Evolutionary conservation across 2,329 filamentous ascomycete genomes (phyloP), one percentile per base, ranked within the genome.

Genomic region (Sporothrix mexicana): DNA sequence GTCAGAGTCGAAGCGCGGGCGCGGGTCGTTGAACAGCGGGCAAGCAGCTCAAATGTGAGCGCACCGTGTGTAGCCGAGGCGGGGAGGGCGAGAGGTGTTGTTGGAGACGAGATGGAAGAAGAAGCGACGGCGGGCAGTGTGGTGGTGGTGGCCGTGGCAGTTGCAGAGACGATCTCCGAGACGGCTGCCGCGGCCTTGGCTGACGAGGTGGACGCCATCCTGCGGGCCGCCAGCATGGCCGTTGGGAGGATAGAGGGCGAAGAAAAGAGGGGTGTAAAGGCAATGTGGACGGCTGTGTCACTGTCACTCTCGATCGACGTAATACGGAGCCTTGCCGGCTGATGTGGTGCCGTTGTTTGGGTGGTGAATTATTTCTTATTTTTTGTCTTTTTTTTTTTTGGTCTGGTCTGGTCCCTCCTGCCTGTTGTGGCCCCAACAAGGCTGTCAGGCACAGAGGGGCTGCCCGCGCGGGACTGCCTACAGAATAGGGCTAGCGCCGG

Each of bases 1-100:
- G 91, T 92, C 71, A 99, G 87, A 73, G 90, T 90, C 70, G 96
- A 96, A 68, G 96, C 96, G 77, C 96, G 92, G 36, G 96, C 96
- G 86, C 95, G 94, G 12, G 95, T 98, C 67, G 94, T 97, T 95
- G 77, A 78, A 73, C 78, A 79, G 64, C 74, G 76, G 30, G 76
- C 78, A 20, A 79, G 70, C 30, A 79, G 75, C 75, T 78, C 76
- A 69, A 79, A 79, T 17, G 77, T 79, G 62, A 79, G 76, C n/a
- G 78, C 78, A 43, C 78, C 78, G 43, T 79, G 78, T 6, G 77
- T 79, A 9, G 78, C 78, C 71, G 62, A 51, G 43, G 69, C 69
- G 15, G 73, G 73, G 5, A 73, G 55, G 7, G 25, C 69, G 69
- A 69, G 75, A 23, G 73, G 69, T 12, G 73, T 55, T 69, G 25